phyloP scores from a whole-genome alignment of 139 green algal genomes.

The Chlorella sp. region DNA sequence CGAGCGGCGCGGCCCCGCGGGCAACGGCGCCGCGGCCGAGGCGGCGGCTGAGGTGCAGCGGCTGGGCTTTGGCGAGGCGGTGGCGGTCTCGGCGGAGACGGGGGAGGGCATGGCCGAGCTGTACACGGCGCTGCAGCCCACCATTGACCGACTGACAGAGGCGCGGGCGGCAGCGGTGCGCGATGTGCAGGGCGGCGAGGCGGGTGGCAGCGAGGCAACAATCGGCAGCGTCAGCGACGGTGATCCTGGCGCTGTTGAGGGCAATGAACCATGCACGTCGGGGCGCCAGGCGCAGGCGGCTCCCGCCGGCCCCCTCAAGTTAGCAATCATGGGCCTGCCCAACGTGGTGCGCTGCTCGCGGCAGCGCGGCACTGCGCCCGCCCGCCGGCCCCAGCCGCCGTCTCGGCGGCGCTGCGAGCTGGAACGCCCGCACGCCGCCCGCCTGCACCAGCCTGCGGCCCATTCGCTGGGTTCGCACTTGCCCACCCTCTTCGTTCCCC shows the following conservation, averaged over 20 bases:
- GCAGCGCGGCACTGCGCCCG: too few relatives aligned
- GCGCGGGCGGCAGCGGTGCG: conserved; percentile 13
- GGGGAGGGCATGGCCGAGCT: conserved; percentile 90
- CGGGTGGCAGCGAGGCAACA: too few relatives aligned
- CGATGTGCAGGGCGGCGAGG: conserved; percentile 3
- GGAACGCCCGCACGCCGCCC: too few relatives aligned
- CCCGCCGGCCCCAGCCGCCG: too few relatives aligned
- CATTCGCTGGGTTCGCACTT: too few relatives aligned
- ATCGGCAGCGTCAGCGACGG: too few relatives aligned
- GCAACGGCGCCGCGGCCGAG: conserved; percentile 13
- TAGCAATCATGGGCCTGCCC: conserved; percentile 81
- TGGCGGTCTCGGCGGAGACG: conserved; percentile 85
- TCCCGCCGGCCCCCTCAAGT: conserved; percentile 4
- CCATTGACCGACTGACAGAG: conserved; percentile 48
- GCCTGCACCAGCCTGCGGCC: too few relatives aligned
- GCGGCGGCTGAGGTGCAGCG: conserved; percentile 36
- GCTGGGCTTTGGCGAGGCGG: conserved; percentile 81
- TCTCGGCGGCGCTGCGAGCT: too few relatives aligned
- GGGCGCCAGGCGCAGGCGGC: too few relatives aligned
- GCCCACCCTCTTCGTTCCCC: too few relatives aligned
- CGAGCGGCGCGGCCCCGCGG: conserved; percentile 51
- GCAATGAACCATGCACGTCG: too few relatives aligned
- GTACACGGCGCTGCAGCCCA: conserved; percentile 69
- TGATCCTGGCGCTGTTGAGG: too few relatives aligned
- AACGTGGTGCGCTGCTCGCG: conserved; percentile 75